These are phyloP conservation scores for Aspergillus sp. DNA, from an alignment of 2,329 filamentous ascomycete species.

Conservation along the genomic window DNA sequence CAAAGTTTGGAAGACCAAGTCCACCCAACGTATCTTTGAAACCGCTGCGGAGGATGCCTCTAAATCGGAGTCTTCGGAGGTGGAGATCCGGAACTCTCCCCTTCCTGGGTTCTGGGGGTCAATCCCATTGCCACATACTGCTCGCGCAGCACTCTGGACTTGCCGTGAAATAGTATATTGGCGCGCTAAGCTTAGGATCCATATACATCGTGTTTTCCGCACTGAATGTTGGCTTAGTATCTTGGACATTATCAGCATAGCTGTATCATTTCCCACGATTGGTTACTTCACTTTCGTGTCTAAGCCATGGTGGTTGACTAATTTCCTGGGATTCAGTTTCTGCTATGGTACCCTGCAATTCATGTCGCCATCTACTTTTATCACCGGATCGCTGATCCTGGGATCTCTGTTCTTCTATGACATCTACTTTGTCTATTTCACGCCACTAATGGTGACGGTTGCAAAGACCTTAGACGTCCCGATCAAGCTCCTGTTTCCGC, in stretches of 20 bases:
- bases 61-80: slow-evolving; percentile 18
- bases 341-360: slow-evolving; percentile 80
- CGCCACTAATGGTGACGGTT: slow-evolving; percentile 60
- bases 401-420: slow-evolving; percentile 88
- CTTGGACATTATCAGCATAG: slow-evolving; percentile 56
- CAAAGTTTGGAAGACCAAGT: slow-evolving; percentile 50
- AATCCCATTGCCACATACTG: slow-evolving; percentile 46
- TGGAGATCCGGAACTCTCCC: slow-evolving; percentile 45
- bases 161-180: slow-evolving; percentile 51
- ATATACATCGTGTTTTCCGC: slow-evolving; percentile 55
- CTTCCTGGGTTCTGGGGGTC: slow-evolving; percentile 53
- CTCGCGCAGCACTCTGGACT: slow-evolving; percentile 50
- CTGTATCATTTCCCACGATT: slow-evolving; percentile 57
- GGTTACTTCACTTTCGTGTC: slow-evolving; percentile 65
- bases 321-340: slow-evolving; percentile 83
- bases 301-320: slow-evolving; percentile 73
- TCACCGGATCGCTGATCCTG: slow-evolving; percentile 76
- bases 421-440: slow-evolving; percentile 68
- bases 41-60: slow-evolving; percentile 13
- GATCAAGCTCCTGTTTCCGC: slow-evolving; percentile 84
- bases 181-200: slow-evolving; percentile 54
- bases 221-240: slow-evolving; percentile 47
- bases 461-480: slow-evolving; percentile 88
- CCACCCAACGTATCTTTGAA: slow-evolving; percentile 34
- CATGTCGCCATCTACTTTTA: slow-evolving; percentile 85